phyloP scores from a whole-genome alignment of 2,329 filamentous ascomycete species.

The Calonectria ilicicola region DNA sequence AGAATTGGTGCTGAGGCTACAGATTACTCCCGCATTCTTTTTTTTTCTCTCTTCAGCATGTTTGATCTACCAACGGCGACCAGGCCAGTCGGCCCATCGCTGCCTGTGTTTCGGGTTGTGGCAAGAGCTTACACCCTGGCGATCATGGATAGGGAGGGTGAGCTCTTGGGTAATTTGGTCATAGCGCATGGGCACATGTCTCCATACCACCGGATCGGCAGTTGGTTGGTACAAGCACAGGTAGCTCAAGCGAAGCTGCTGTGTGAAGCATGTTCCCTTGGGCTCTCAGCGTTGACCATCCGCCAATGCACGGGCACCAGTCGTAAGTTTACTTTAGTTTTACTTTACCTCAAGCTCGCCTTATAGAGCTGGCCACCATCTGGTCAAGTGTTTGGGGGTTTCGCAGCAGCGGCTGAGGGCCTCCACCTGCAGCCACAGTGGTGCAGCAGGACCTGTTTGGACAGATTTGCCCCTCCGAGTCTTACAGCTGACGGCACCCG shows the following conservation, averaged over 20 bases:
- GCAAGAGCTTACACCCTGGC: not conserved
- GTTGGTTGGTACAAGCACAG: not conserved
- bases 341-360: too few species aligned
- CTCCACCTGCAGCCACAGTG: constrained; percentile 11
- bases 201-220: not conserved
- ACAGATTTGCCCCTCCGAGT: not conserved
- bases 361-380: not conserved
- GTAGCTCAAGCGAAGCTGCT: not conserved
- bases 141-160: constrained; percentile 2
- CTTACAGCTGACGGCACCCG: not conserved
- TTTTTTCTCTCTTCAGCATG: not conserved
- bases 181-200: not conserved
- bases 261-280: not conserved
- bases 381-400: not conserved
- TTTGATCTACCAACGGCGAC: not conserved
- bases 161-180: not conserved
- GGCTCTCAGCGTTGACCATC: not conserved
- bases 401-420: not conserved
- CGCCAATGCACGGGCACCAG: not conserved
- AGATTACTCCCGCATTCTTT: not conserved
- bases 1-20: not conserved
- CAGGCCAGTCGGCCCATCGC: not conserved
- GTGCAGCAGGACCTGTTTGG: not conserved
- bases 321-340: not conserved
- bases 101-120: not conserved